Base-by-base conservation (phyloP, 768 basidiomycete genomes). In the Saitozyma podzolica region DNA sequence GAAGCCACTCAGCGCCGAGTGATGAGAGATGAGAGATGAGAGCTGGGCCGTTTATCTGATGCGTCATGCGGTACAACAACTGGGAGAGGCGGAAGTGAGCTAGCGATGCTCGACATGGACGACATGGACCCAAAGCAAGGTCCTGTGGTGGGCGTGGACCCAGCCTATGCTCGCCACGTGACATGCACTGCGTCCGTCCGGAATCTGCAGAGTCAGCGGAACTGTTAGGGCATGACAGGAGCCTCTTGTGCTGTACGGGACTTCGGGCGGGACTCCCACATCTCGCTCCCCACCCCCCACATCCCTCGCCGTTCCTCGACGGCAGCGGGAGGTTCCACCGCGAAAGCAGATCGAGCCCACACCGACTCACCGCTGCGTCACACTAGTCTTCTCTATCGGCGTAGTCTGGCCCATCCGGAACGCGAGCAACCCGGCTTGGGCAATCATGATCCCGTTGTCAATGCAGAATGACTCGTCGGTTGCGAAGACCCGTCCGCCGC, bases 361-460 rank as follows among this genome's bases (percentile, higher is more conserved):
- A 45, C 16, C 14, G 42, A 62, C 83, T 69, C 43, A 90, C 92
- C 95, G 84, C 81, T 99, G 96, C 8, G 94, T 98, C 73, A 92
- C 94, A 41, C 86, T 89, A 58, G 88, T 93, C 73, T 95, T 85
- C 37, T 84, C 78, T 39, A 98, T 74, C 2, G 88, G 84, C 0
- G 93, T 97, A 52, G 81, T 80, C 64, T 87, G 84, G 29, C 95
- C 96, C 92, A 94, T 97, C 2, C 96, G 85, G 78, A 86, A 92
- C 65, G 88, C 87, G 43, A 99, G 83, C 39, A 99, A 84, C 6
- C 96, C 96, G 7, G 96, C 96, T 75, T 99, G 96, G 2, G 96
- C 95, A 58, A 99, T 98, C 96, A 99, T 99, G 69, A 98, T 95
- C 0, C 96, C 96, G 69, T 99, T 99, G 78, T 99, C 96, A 63